Evolutionary conservation across 2,329 filamentous ascomycete genomes (phyloP).

Genomic region (Tothia fuscella): DNA sequence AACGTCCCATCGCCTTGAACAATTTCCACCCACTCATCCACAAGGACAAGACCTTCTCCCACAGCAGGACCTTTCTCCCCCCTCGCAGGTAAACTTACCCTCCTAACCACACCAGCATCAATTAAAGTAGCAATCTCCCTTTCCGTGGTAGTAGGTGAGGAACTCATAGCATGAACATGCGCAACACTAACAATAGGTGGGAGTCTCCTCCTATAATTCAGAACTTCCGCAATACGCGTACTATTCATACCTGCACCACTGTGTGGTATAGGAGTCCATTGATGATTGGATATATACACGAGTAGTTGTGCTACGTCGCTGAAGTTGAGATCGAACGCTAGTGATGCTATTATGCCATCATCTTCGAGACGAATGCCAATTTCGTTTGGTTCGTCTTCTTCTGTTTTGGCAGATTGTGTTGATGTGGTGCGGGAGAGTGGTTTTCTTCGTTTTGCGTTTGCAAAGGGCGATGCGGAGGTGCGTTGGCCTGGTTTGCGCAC

Average conservation of each 20-base stretch:
- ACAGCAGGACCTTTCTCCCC: constrained; percentile 44
- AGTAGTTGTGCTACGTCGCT: constrained; percentile 49
- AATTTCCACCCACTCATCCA: constrained; percentile 40
- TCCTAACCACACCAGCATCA: constrained; percentile 44
- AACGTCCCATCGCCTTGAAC: constrained; percentile 22
- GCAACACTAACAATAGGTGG: constrained; percentile 54
- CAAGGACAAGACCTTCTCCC: constrained; percentile 54
- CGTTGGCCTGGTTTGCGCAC: constrained; percentile 18
- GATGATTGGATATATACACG: constrained; percentile 20
- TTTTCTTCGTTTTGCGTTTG: constrained; percentile 25
- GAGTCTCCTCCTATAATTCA: constrained; percentile 47
- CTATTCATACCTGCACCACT: constrained; percentile 49
- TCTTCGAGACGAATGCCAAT: constrained; percentile 25
- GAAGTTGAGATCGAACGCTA: constrained; percentile 45
- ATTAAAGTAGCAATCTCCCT: constrained; percentile 53
- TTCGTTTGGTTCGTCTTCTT: constrained; percentile 19
- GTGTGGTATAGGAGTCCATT: constrained; percentile 36
- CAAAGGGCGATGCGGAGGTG: constrained; percentile 26
- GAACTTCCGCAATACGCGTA: constrained; percentile 48
- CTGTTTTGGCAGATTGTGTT: not conserved
- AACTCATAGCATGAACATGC: constrained; percentile 53
- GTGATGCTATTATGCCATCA: constrained; percentile 26
- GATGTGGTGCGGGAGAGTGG: constrained; percentile 10
- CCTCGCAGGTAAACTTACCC: constrained; percentile 50
- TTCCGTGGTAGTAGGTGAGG: constrained; percentile 52